phyloP scores from a whole-genome alignment of 768 basidiomycete genomes.

The Aureoboletus auriporus region DNA sequence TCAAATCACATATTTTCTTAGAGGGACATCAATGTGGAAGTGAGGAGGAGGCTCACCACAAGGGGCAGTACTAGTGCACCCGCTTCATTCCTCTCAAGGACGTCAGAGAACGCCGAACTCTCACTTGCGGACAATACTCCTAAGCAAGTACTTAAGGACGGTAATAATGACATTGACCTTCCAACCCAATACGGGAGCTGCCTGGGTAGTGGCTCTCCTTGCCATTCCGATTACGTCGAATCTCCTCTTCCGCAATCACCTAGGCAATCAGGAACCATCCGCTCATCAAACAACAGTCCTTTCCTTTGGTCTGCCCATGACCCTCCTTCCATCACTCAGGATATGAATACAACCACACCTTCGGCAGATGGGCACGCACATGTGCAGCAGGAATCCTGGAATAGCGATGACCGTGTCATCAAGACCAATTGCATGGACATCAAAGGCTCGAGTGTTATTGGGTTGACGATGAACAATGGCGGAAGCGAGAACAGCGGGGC shows the following conservation, averaged over 20 bases:
- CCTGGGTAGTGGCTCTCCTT: background rate
- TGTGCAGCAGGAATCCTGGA: background rate
- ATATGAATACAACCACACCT: background rate
- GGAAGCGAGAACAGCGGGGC: slow-evolving; percentile 3
- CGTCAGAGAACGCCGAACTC: background rate
- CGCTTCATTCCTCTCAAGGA: background rate
- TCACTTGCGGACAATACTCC: background rate
- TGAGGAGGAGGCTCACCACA: background rate
- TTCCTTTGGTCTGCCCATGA: background rate
- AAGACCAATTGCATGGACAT: slow-evolving; percentile 5
- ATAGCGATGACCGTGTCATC: background rate
- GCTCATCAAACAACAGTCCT: background rate
- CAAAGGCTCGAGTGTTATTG: background rate
- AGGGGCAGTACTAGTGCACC: background rate
- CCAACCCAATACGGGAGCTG: background rate
- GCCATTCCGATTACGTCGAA: background rate
- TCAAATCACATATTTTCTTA: background rate
- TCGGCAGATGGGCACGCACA: background rate
- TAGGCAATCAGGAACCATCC: background rate
- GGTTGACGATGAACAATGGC: slow-evolving; percentile 9
- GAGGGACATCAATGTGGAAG: slow-evolving; percentile 4
- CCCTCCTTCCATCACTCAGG: background rate
- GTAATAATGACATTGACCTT: background rate
- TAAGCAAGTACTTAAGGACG: background rate
- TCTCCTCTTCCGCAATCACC: background rate